These are phyloP conservation scores for Pseudogymnoascus sp. DNA, from an alignment of 2,329 filamentous ascomycete genomes.

Conservation along the genomic window DNA sequence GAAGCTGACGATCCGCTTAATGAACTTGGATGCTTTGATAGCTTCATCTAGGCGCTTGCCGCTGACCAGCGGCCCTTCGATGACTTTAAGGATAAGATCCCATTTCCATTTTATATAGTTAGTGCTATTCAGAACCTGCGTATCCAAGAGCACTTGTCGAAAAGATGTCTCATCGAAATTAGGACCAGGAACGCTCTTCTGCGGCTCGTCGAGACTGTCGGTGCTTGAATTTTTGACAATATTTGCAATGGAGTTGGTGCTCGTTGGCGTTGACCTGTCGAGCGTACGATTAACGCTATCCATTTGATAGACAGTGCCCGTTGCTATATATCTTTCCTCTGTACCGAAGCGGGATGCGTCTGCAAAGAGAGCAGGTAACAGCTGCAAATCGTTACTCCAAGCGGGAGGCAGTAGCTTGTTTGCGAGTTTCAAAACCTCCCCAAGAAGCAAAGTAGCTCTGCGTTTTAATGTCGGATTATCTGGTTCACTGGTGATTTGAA, in stretches of 20 bases:
- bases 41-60: constrained; percentile 90
- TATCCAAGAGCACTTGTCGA: constrained; percentile 61
- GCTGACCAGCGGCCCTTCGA: constrained; percentile 86
- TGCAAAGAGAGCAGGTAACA: constrained; percentile 77
- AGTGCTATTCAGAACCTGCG: constrained; percentile 76
- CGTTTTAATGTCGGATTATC: constrained; percentile 66
- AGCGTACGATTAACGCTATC: constrained; percentile 93
- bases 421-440: constrained; percentile 83
- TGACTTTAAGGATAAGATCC: constrained; percentile 82
- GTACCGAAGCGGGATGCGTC: constrained; percentile 64
- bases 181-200: constrained; percentile 40
- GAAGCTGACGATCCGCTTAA: constrained; percentile 90
- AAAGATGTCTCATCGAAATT: constrained; percentile 56
- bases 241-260: constrained; percentile 19
- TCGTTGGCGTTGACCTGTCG: constrained; percentile 60
- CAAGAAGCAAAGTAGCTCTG: constrained; percentile 83
- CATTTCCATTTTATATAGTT: constrained; percentile 97
- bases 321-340: constrained; percentile 69
- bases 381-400: constrained; percentile 77
- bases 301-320: constrained; percentile 91
- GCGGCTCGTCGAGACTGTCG: constrained; percentile 45
- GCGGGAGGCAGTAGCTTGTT: constrained; percentile 73
- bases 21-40: constrained; percentile 89
- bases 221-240: constrained; percentile 30
- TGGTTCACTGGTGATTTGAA: constrained; percentile 59